phyloP scores from a whole-genome alignment of 1,139 yeast genomes.

The Magnusiomyces suaveolens region DNA sequence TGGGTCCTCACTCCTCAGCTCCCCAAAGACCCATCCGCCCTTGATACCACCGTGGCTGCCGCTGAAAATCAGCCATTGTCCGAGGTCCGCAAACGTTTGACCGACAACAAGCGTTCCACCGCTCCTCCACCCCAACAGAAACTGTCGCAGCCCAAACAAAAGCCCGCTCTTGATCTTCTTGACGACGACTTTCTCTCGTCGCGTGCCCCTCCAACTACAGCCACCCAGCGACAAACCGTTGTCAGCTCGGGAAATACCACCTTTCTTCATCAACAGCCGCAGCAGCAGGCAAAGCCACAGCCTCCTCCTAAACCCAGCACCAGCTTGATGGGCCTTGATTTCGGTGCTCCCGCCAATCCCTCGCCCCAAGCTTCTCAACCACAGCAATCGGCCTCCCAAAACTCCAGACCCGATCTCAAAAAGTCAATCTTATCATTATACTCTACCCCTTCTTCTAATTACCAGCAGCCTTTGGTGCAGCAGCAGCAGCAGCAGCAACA shows the following conservation, averaged over 20 bases:
- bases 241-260: slow-evolving; percentile 7
- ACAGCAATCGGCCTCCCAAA: slow-evolving; percentile 16
- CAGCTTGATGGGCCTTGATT: slow-evolving; percentile 13
- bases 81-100: slow-evolving; percentile 21
- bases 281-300: not conserved
- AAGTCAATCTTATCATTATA: slow-evolving; percentile 84
- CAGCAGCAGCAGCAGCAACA: slow-evolving; percentile 2
- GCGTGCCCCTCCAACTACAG: slow-evolving; percentile 7
- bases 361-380: slow-evolving; percentile 12
- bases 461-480: slow-evolving; percentile 5
- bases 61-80: slow-evolving; percentile 19
- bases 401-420: slow-evolving; percentile 65
- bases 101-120: slow-evolving; percentile 1
- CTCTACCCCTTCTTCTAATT: slow-evolving; percentile 47
- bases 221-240: slow-evolving; percentile 9
- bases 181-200: slow-evolving; percentile 14
- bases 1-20: slow-evolving; percentile 53
- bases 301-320: slow-evolving; percentile 8
- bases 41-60: slow-evolving; percentile 19
- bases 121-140: not conserved
- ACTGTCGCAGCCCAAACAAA: not conserved
- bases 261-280: not conserved
- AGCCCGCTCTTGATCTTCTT: slow-evolving; percentile 17
- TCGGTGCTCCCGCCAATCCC: slow-evolving; percentile 14
- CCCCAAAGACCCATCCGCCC: slow-evolving; percentile 48